Percentiles rank a stretch among this genome's conserved stretches.
These are phyloP conservation scores for Fistulifera solaris DNA, from an alignment of 108 stramenopile genomes.

Conservation along the genomic window DNA sequence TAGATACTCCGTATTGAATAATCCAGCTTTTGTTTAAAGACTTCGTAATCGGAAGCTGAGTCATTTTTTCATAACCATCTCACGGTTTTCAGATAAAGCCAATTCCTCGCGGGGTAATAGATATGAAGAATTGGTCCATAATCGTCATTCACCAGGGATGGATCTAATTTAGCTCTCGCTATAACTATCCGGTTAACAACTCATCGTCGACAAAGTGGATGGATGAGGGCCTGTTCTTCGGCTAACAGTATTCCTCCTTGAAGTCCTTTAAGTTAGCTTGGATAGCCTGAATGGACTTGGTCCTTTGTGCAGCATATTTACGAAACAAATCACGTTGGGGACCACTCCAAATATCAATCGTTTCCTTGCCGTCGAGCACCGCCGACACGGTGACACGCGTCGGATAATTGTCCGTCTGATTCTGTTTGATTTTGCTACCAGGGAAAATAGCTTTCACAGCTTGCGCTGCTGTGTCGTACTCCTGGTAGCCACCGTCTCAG, in stretches of 20 bases:
- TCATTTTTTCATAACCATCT: no score
- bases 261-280: conserved; percentile 15
- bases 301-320: conserved; percentile 17
- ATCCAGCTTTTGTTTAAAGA: no score
- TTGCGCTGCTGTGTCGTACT: conserved; percentile 26
- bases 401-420: conserved; percentile 35
- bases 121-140: no score
- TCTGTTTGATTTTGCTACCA: conserved; percentile 21
- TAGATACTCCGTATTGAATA: no score
- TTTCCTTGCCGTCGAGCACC: conserved; percentile 8
- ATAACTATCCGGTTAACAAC: no score
- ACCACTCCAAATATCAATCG: conserved; percentile 26
- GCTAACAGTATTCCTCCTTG: conserved; percentile 11
- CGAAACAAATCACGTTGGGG: conserved; percentile 20
- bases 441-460: conserved; percentile 35
- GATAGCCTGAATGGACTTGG: conserved; percentile 17
- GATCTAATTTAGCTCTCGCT: no score
- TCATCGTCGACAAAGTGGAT: no score
- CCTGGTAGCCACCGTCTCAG: conserved; percentile 58
- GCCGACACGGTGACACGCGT: conserved; percentile 16
- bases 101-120: no score
- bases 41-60: no score
- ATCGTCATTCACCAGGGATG: no score
- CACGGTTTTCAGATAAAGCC: no score
- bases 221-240: no score